Evolutionary conservation across 2,329 filamentous ascomycete species (phyloP), one percentile per base, ranked within the genome.

Genomic region (Alternaria dauci): DNA sequence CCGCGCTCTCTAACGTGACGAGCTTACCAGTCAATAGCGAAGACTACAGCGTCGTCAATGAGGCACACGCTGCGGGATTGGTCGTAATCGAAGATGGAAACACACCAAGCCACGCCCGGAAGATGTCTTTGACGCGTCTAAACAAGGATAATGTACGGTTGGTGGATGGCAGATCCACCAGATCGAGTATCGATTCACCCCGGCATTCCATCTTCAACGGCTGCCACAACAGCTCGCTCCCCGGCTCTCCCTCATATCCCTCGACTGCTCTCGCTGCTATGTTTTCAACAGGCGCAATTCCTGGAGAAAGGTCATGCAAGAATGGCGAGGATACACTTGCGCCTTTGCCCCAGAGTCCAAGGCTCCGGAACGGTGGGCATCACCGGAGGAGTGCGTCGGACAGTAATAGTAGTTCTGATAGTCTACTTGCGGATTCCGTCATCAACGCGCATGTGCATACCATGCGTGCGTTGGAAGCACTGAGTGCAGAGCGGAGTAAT

Each of bases 381-480:
- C 66, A 67, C 36, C 63, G 64, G 28, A 61, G 66, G 1, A 71
- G 69, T 38, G 5, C 32, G 5, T 36, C 46, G 7, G 9, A 42
- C 7, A 9, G 30, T 11, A 25, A 38, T 30, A 25, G 32, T 14
- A 42, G 11, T 8, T 16, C 39, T 14, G 73, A 75, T 26, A 72
- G 68, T 34, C 30, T 71, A 3, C 52, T 71, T 8, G 70, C 73
- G 23, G 71, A 71, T 55, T 74, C 71, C 0, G 72, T 75, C 23
- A 63, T 76, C 11, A 69, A 73, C n/a, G 71, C 70, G 1, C 74
- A 77, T 44, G 65, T 66, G 4, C 67, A 65, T 23, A 75, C 74
- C 2, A 71, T 76, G 70, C 66, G 65, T 18, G 72, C 69, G 0
- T 59, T 77, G 2, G 72, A 75, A 30, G 60, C 69, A 0, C 44